These are phyloP conservation scores for Arthrobotrys megalospora DNA, from an alignment of 2,329 filamentous ascomycete species.

Conservation along the genomic window DNA sequence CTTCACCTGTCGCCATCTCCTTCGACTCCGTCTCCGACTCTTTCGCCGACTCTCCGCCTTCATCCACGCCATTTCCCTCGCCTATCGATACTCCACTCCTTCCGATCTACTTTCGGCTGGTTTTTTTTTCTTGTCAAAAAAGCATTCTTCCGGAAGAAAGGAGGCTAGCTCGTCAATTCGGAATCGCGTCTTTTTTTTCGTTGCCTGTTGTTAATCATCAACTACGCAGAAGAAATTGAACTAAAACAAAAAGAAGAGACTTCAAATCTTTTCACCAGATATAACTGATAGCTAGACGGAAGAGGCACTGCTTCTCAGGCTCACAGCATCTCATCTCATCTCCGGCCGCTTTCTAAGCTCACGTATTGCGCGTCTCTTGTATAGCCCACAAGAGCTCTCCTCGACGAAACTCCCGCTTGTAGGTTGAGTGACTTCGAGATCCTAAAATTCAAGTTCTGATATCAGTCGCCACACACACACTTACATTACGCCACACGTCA, in stretches of 20 bases:
- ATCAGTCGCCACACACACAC: conserved; percentile 28
- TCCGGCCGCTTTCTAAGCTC: conserved; percentile 51
- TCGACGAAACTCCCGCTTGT: conserved; percentile 61
- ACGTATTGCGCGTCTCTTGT: conserved; percentile 59
- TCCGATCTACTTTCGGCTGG: conserved; percentile 9
- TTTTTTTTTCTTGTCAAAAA: conserved; percentile 35
- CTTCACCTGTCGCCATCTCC: conserved; percentile 17
- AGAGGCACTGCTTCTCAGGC: conserved; percentile 47
- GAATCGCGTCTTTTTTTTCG: conserved; percentile 58
- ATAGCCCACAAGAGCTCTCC: conserved; percentile 44
- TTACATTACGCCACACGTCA: conserved; percentile 14
- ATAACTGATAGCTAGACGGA: conserved; percentile 53
- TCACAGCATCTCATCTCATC: conserved; percentile 54
- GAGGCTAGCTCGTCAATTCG: conserved; percentile 56
- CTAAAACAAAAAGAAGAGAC: conserved; percentile 42
- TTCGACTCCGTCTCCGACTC: conserved; percentile 6
- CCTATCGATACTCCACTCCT: conserved; percentile 11
- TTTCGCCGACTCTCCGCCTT: conserved; percentile 1
- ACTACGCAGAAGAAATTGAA: conserved; percentile 53
- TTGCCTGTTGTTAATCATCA: conserved; percentile 61
- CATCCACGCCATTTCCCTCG: neutral
- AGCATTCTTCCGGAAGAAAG: conserved; percentile 41
- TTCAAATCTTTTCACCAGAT: conserved; percentile 23
- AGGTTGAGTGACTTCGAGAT: conserved; percentile 60
- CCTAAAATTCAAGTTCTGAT: conserved; percentile 36